Evolutionary conservation across 1,139 yeast genomes (phyloP).

Genomic region (Geotrichum armillariae): DNA sequence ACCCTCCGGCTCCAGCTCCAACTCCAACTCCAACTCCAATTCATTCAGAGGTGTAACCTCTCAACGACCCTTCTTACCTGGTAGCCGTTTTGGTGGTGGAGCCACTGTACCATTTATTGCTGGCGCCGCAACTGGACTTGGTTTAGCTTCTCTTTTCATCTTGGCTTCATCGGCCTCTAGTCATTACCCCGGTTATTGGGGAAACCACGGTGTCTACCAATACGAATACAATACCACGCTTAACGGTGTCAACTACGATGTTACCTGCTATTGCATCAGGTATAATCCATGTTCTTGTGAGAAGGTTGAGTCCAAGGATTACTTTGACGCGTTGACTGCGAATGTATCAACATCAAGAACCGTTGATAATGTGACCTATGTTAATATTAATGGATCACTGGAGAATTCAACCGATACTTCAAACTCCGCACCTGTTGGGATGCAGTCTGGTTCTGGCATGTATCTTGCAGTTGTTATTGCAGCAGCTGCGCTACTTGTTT

Average conservation of each 20-base stretch:
- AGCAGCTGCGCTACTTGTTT: too few relatives aligned
- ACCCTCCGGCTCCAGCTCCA: constrained; percentile 18
- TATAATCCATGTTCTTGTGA: constrained; percentile 32
- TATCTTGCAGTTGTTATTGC: too few relatives aligned
- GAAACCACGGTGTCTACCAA: constrained; percentile 26
- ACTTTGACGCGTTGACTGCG: constrained; percentile 26
- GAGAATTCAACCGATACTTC: constrained; percentile 15
- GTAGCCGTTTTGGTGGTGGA: constrained; percentile 31
- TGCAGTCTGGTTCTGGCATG: too few relatives aligned
- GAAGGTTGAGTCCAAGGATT: constrained; percentile 22
- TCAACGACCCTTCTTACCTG: constrained; percentile 16
- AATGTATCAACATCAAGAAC: constrained; percentile 16
- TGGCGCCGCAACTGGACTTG: constrained; percentile 28
- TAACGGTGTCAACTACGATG: constrained; percentile 28
- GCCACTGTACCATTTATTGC: constrained; percentile 28
- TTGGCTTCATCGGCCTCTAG: constrained; percentile 12
- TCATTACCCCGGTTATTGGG: constrained; percentile 32
- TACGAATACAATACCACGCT: constrained; percentile 28
- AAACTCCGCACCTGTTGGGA: too few relatives aligned
- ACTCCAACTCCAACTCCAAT: constrained; percentile 5
- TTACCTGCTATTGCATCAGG: constrained; percentile 29
- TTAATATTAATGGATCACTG: constrained; percentile 30
- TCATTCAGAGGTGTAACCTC: constrained; percentile 13
- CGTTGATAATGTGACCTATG: constrained; percentile 11
- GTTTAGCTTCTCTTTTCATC: constrained; percentile 24